Conservation (phyloP, 2,329 filamentous ascomycete species). For the Fusarium hostae region DNA sequence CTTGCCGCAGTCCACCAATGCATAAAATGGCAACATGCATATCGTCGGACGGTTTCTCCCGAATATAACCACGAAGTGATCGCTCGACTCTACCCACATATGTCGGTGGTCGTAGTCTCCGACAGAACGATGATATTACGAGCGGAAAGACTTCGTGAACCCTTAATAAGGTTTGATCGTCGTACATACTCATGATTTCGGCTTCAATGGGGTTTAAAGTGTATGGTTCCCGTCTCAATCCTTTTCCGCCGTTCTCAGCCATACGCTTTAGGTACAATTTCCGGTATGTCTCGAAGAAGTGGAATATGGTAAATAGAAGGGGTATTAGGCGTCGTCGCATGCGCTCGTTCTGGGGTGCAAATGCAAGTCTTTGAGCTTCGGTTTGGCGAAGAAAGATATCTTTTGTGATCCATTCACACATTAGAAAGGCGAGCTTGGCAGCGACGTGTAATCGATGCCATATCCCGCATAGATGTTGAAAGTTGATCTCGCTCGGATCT, state of each 20-base stretch:
- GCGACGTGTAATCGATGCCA: conserved; percentile 75
- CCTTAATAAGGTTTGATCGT: conserved; percentile 69
- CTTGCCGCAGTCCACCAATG: conserved; percentile 70
- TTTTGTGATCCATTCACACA: conserved; percentile 73
- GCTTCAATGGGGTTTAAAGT: conserved; percentile 71
- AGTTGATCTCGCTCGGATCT: conserved; percentile 60
- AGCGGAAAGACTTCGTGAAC: conserved; percentile 74
- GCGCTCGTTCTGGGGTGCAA: conserved; percentile 69
- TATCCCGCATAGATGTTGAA: conserved; percentile 71
- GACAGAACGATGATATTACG: conserved; percentile 72
- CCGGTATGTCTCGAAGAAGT: conserved; percentile 75
- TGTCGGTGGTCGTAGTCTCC: conserved; percentile 70
- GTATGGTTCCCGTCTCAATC: conserved; percentile 63
- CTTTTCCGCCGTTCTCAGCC: conserved; percentile 61
- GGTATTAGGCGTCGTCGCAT: conserved; percentile 74
- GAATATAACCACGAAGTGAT: conserved; percentile 70
- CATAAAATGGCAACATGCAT: conserved; percentile 70
- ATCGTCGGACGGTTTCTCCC: conserved; percentile 71
- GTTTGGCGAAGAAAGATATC: conserved; percentile 71
- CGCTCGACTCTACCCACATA: conserved; percentile 72
- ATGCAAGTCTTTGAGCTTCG: conserved; percentile 64
- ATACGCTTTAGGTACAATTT: conserved; percentile 68
- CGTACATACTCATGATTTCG: conserved; percentile 72
- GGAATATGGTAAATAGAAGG: conserved; percentile 72
- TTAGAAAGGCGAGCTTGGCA: conserved; percentile 69